Evolutionary conservation across 1,284 basidiomycete species (phyloP).

Genomic region (Austroboletus novae-zelandiae): DNA sequence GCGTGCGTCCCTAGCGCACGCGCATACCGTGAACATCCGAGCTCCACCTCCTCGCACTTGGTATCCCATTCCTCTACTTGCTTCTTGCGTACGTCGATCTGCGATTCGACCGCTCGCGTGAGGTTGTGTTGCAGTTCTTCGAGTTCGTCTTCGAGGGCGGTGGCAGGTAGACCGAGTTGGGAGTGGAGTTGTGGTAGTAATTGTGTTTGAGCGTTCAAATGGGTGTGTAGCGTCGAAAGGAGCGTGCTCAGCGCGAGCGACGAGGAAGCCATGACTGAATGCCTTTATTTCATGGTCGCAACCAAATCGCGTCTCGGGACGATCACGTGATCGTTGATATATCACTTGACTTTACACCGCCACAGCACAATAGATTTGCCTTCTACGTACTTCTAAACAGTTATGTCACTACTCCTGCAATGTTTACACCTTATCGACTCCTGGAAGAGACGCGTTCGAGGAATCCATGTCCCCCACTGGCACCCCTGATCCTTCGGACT

Average conservation of each 20-base stretch:
- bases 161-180: constrained; percentile 69
- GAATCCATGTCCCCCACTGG: not conserved
- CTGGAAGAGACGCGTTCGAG: not conserved
- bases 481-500: not conserved
- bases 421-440: not conserved
- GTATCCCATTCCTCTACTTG: constrained; percentile 71
- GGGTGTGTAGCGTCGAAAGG: constrained; percentile 72
- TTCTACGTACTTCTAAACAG: not conserved
- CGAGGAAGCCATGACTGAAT: constrained; percentile 27
- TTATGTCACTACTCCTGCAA: not conserved
- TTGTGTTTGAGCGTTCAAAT: constrained; percentile 73
- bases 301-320: constrained; percentile 18
- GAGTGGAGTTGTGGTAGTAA: constrained; percentile 70
- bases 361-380: not conserved
- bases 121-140: constrained; percentile 62
- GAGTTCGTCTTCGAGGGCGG: constrained; percentile 74
- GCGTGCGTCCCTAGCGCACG: constrained; percentile 67
- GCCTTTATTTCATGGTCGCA: constrained; percentile 13
- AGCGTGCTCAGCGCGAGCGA: constrained; percentile 53
- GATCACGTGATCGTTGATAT: constrained; percentile 28
- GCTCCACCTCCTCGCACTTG: constrained; percentile 62
- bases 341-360: constrained; percentile 15
- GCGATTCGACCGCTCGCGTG: constrained; percentile 65
- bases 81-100: constrained; percentile 60
- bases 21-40: constrained; percentile 59